Evolutionary conservation across 768 basidiomycete species (phyloP).

Genomic region (Crassisporium funariophilum): DNA sequence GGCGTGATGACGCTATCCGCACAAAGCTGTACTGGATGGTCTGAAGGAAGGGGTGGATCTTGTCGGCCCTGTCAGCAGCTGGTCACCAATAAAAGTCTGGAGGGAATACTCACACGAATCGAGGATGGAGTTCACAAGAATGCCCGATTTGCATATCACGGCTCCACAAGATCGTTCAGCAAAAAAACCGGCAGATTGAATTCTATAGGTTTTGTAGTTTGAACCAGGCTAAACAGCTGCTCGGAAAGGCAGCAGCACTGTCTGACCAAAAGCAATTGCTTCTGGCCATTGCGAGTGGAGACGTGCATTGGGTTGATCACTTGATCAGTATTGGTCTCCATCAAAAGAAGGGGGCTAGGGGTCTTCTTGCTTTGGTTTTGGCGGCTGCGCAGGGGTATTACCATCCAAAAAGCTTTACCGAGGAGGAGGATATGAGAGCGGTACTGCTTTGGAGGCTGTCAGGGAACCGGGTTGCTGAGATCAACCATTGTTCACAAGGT

Average conservation of each 20-base stretch:
- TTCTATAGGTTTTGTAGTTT: slow-evolving; percentile 6
- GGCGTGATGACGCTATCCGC: background rate
- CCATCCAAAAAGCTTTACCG: slow-evolving; percentile 11
- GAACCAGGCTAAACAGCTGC: slow-evolving; percentile 15
- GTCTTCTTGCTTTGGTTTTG: slow-evolving; percentile 3
- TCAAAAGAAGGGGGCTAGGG: slow-evolving; percentile 12
- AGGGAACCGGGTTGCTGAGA: slow-evolving; percentile 17
- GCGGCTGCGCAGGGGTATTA: background rate
- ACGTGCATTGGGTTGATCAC: slow-evolving; percentile 16
- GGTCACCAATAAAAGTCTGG: slow-evolving; percentile 3
- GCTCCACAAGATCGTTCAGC: background rate
- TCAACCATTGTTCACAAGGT: slow-evolving; percentile 22
- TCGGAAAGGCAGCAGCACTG: slow-evolving; percentile 9
- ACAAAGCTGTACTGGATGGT: background rate
- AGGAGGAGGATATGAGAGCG: slow-evolving; percentile 17
- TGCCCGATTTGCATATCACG: background rate
- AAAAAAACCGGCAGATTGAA: background rate
- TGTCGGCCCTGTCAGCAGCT: background rate
- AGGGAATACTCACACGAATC: background rate
- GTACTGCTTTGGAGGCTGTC: slow-evolving; percentile 24
- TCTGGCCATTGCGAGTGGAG: slow-evolving; percentile 20
- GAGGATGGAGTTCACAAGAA: slow-evolving; percentile 4
- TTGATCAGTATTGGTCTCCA: slow-evolving; percentile 12
- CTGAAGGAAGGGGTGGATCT: background rate
- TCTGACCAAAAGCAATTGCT: slow-evolving; percentile 15